Percentiles rank a stretch among this genome's conserved stretches.
These are phyloP conservation scores for Aspergillus conjunctus DNA, from an alignment of 495 filamentous ascomycete genomes.

Conservation along the genomic window DNA sequence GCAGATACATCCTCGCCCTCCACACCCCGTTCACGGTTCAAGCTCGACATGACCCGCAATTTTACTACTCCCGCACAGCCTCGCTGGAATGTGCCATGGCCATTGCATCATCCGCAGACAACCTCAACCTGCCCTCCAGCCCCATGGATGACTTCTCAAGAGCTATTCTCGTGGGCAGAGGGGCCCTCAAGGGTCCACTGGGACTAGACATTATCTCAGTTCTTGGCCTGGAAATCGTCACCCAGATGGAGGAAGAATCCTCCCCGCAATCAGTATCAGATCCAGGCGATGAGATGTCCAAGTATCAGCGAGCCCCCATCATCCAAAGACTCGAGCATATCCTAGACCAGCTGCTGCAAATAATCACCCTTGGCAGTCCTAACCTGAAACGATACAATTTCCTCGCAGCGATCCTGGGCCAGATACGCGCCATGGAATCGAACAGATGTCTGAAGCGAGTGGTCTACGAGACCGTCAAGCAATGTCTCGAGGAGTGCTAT, in stretches of 20 bases:
- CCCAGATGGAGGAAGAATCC: conserved; percentile 29
- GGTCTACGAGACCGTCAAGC: conserved; percentile 22
- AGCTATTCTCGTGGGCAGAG: conserved; percentile 17
- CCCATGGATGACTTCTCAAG: conserved; percentile 19
- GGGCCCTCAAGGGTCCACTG: conserved; percentile 28
- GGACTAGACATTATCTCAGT: conserved; percentile 27
- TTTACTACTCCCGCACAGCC: conserved; percentile 52
- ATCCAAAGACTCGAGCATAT: conserved; percentile 27
- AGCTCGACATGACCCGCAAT: conserved; percentile 44
- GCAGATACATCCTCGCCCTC: conserved; percentile 47
- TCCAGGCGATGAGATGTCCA: conserved; percentile 19
- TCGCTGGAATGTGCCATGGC: conserved; percentile 40
- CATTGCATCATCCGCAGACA: conserved; percentile 26
- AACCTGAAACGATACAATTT: conserved; percentile 29
- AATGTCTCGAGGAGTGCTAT: conserved; percentile 20
- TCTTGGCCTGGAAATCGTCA: conserved; percentile 27
- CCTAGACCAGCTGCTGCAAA: conserved; percentile 24
- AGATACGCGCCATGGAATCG: conserved; percentile 29
- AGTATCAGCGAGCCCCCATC: conserved; percentile 21
- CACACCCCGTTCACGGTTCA: conserved; percentile 47
- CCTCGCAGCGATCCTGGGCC: conserved; percentile 22
- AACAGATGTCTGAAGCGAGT: conserved; percentile 18
- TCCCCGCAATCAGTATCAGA: not conserved
- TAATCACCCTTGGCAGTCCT: conserved; percentile 25
- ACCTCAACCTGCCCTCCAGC: conserved; percentile 16